A percentile compares a stretch with the other conserved stretches of the same genome.
These are phyloP conservation scores for Microcos paniculata DNA, from an alignment of 345 rosid species.

Conservation along the genomic window DNA sequence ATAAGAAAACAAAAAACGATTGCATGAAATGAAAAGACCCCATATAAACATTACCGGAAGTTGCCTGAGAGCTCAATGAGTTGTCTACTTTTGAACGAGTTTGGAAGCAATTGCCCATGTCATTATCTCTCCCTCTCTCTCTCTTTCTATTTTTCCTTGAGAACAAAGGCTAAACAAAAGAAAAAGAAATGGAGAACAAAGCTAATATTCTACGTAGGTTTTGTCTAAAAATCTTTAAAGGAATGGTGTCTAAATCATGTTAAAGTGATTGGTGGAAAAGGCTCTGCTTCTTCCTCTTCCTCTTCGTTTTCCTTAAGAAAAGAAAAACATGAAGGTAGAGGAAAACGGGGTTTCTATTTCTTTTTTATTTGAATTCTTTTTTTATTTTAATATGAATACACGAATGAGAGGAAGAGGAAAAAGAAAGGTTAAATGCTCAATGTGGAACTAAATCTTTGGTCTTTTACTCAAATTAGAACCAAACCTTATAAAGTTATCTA, in stretches of 20 bases:
- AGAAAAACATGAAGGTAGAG: neutral
- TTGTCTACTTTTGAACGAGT: neutral
- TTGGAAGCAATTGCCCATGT: slow-evolving; percentile 4
- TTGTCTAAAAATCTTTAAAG: neutral
- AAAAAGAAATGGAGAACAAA: neutral
- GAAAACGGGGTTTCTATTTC: neutral
- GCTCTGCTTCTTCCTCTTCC: neutral
- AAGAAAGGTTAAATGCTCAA: too few relatives aligned
- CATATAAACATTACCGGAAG: neutral
- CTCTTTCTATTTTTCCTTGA: neutral
- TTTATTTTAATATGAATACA: neutral
- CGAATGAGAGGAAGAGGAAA: neutral
- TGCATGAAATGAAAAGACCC: neutral
- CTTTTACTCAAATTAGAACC: too few relatives aligned
- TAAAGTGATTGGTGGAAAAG: neutral
- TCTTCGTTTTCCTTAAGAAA: neutral
- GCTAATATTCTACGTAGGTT: neutral
- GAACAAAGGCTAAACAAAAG: neutral
- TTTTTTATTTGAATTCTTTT: neutral
- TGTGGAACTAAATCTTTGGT: too few relatives aligned
- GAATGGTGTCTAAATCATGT: neutral
- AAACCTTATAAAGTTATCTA: too few relatives aligned
- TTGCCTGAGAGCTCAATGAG: neutral
- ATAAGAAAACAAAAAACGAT: neutral
- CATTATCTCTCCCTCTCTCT: neutral